Conservation (phyloP, 257 asterid species). For the Coffea canephora region DNA sequence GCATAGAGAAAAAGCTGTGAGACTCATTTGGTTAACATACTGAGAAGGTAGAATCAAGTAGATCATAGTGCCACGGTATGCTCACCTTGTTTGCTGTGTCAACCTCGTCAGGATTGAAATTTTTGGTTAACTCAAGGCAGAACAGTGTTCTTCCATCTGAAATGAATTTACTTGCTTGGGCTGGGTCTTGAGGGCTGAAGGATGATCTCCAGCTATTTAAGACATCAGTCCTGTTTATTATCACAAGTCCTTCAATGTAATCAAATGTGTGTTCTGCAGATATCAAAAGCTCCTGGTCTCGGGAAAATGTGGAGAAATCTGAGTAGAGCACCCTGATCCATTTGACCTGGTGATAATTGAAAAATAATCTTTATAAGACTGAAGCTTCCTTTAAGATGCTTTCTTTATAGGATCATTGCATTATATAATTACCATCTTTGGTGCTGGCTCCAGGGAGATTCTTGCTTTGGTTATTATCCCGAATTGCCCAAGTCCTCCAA, state of each 20-base stretch:
- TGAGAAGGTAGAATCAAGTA: neutral
- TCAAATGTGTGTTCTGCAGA: conserved; percentile 61
- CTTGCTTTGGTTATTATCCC: conserved; percentile 87
- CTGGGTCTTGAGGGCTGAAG: conserved; percentile 63
- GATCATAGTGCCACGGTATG: conserved; percentile 1
- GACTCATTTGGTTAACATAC: neutral
- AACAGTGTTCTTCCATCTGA: conserved; percentile 76
- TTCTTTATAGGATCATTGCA: neutral
- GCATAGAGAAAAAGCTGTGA: conserved; percentile 21
- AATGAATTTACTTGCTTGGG: conserved; percentile 55
- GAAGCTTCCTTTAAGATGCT: neutral
- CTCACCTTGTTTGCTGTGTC: conserved; percentile 48
- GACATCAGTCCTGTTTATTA: conserved; percentile 62
- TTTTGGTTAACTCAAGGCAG: conserved; percentile 78
- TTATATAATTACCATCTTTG: conserved; percentile 54
- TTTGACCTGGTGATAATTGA: conserved; percentile 60
- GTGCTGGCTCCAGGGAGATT: conserved; percentile 83
- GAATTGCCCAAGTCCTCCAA: conserved; percentile 94
- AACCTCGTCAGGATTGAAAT: conserved; percentile 49
- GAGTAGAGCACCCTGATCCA: conserved; percentile 86
- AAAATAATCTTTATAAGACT: conserved; percentile 13
- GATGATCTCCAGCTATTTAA: conserved; percentile 78
- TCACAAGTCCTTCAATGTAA: conserved; percentile 84
- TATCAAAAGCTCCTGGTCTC: conserved; percentile 75
- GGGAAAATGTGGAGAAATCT: conserved; percentile 61